A percentile compares a stretch with the other conserved stretches of the same genome.
Evolutionary conservation across 768 basidiomycete genomes (phyloP).

Genomic region (Psilocybe subaeruginosa): DNA sequence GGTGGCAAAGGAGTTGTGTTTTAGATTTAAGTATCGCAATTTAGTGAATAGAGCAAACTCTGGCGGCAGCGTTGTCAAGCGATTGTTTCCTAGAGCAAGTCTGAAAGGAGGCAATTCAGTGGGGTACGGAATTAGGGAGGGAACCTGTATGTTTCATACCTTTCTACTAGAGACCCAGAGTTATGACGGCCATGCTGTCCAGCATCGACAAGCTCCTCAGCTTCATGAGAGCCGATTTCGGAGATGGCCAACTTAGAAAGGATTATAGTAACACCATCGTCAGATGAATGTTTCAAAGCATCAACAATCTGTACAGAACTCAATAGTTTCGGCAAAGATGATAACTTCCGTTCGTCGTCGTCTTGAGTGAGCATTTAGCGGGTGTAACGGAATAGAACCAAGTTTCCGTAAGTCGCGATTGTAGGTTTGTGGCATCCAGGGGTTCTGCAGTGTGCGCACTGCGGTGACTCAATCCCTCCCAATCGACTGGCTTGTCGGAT

Average conservation of each 20-base stretch:
- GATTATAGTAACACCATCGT: slow-evolving; percentile 83
- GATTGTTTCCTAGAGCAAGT: slow-evolving; percentile 87
- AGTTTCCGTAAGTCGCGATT: neutral
- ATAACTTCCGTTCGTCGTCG: slow-evolving; percentile 22
- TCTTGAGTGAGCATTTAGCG: slow-evolving; percentile 31
- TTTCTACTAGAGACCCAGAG: slow-evolving; percentile 57
- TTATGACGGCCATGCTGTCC: slow-evolving; percentile 48
- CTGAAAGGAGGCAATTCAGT: slow-evolving; percentile 38
- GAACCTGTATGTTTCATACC: slow-evolving; percentile 39
- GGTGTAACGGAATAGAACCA: slow-evolving; percentile 17
- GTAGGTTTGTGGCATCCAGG: slow-evolving; percentile 8
- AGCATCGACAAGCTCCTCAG: slow-evolving; percentile 71
- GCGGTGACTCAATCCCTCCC: too few species aligned
- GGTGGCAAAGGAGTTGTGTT: slow-evolving; percentile 77
- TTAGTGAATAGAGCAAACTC: slow-evolving; percentile 73
- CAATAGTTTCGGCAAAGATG: slow-evolving; percentile 39
- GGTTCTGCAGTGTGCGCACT: neutral
- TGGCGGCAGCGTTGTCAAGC: slow-evolving; percentile 73
- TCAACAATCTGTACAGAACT: slow-evolving; percentile 63
- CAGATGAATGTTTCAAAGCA: slow-evolving; percentile 66
- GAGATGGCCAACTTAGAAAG: slow-evolving; percentile 79
- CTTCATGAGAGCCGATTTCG: slow-evolving; percentile 76
- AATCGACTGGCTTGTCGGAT: neutral
- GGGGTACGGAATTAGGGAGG: neutral
- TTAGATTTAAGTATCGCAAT: slow-evolving; percentile 85